Evolutionary conservation across 176 grass and related monocot genomes (phyloP), one percentile per base, ranked within the genome.

Genomic region (Alopecurus myosuroides): DNA sequence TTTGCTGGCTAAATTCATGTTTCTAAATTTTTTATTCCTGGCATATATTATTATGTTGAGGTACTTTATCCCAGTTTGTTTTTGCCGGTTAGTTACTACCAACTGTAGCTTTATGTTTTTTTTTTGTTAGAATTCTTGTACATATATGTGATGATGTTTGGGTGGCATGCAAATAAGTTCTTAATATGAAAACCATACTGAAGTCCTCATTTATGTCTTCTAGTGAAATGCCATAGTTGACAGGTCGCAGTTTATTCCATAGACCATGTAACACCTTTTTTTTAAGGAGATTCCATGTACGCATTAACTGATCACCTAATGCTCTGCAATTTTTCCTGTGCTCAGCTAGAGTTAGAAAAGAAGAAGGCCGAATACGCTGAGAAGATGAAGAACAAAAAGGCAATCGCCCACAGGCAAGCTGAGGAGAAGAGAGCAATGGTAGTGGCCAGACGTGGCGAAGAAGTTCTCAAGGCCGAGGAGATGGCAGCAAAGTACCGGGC

Each of bases 401-500:
- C 97, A 14, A 58, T 80, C 45, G 72, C 92, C 70, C 97, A 96
- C 60, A 94, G 74, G 78, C 68, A 75, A 42, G 93, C 93, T 10
- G 97, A 99, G 78, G 97, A 99, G 72, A 99, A 92, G 75, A 91
- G 91, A 53, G 91, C 97, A 9, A 77, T 70, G 63, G 78, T 77
- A 7, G 87, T 91, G 36, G 93, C 89, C 20, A 60, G 53, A 44
- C 86, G 85, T 7, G 89, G 91, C 9, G 93, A 96, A 68, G 90
- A 96, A 51, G 31, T 94, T 66, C 81, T 99, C 12, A 92, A 96
- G 78, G 93, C 90, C 0, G 97, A 99, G 84, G 97, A 99, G 74
- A 63, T 84, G 57, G 89, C 93, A 8, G 86, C 93, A 0, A 99
- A 96, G 84, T 99, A 89, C 81, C 91, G 78, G 42, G 91, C 97